Evolutionary conservation across 768 basidiomycete genomes (phyloP).

Genomic region (Hygrocybe punicea): DNA sequence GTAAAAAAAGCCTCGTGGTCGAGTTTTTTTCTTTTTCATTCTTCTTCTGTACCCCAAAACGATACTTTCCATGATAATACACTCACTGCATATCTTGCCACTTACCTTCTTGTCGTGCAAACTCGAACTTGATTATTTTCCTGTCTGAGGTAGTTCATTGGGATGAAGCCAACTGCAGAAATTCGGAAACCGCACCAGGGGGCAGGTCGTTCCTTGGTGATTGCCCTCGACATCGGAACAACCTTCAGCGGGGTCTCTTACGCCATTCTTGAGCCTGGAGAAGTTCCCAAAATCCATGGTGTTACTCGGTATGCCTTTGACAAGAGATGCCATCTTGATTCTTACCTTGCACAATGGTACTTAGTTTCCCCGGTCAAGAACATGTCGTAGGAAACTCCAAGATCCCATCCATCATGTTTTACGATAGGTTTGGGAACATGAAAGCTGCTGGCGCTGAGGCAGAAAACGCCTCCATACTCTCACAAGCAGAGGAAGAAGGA

Average conservation of each 20-base stretch:
- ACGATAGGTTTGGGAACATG: conserved; percentile 62
- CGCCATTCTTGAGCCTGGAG: conserved; percentile 76
- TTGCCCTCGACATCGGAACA: conserved; percentile 80
- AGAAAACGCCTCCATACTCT: conserved; percentile 52
- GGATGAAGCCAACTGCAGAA: conserved; percentile 55
- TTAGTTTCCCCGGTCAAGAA: conserved; percentile 79
- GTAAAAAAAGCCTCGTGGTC: not conserved
- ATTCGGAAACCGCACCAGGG: conserved; percentile 74
- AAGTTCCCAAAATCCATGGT: conserved; percentile 76
- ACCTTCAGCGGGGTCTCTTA: conserved; percentile 84
- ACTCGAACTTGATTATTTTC: not conserved
- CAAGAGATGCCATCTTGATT: not conserved
- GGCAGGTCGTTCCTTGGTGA: conserved; percentile 58
- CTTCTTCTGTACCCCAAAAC: no score
- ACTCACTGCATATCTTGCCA: no score
- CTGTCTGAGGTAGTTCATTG: conserved; percentile 1
- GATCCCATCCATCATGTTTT: conserved; percentile 76
- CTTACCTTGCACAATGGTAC: not conserved
- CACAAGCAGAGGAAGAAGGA: conserved; percentile 70
- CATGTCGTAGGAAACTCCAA: conserved; percentile 83
- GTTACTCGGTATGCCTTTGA: conserved; percentile 59
- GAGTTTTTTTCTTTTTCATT: not conserved
- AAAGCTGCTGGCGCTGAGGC: conserved; percentile 77
- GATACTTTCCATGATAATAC: no score
- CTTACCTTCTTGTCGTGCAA: not conserved